These are phyloP conservation scores for Annulohypoxylon moriforme DNA, from an alignment of 495 filamentous ascomycete genomes.

Conservation along the genomic window DNA sequence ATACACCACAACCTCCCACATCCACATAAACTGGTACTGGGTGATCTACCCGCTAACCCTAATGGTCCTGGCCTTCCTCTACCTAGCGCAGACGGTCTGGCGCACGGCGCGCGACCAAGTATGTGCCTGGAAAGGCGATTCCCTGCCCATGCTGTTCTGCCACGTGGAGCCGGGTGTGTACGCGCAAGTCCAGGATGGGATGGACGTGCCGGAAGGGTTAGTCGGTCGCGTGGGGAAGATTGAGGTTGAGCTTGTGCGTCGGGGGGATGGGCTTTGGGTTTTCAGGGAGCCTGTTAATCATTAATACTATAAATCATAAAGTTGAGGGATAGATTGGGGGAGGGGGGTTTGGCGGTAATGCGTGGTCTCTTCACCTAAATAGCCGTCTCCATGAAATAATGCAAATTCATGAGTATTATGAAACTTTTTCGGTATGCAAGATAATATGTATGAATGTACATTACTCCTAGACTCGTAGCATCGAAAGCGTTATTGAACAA, in stretches of 20 bases:
- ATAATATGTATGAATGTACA: background rate
- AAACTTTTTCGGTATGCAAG: background rate
- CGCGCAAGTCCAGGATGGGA: slow-evolving; percentile 46
- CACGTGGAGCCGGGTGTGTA: slow-evolving; percentile 50
- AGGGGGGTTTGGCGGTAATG: background rate
- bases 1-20: slow-evolving; percentile 45
- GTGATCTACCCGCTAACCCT: slow-evolving; percentile 52
- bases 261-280: slow-evolving; percentile 50
- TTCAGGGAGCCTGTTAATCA: slow-evolving; percentile 43
- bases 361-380: background rate
- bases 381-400: background rate
- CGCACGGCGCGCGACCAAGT: slow-evolving; percentile 49
- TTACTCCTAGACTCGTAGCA: background rate
- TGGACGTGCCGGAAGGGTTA: slow-evolving; percentile 53
- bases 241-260: slow-evolving; percentile 48
- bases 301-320: background rate
- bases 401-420: background rate
- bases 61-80: slow-evolving; percentile 49
- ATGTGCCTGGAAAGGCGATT: slow-evolving; percentile 53
- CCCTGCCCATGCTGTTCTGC: slow-evolving; percentile 54
- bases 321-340: background rate
- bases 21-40: slow-evolving; percentile 54
- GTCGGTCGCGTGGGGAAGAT: slow-evolving; percentile 46
- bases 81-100: slow-evolving; percentile 50
- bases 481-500: background rate